Base-by-base conservation (phyloP, 345 rosid species). In the Noccaea caerulescens region DNA sequence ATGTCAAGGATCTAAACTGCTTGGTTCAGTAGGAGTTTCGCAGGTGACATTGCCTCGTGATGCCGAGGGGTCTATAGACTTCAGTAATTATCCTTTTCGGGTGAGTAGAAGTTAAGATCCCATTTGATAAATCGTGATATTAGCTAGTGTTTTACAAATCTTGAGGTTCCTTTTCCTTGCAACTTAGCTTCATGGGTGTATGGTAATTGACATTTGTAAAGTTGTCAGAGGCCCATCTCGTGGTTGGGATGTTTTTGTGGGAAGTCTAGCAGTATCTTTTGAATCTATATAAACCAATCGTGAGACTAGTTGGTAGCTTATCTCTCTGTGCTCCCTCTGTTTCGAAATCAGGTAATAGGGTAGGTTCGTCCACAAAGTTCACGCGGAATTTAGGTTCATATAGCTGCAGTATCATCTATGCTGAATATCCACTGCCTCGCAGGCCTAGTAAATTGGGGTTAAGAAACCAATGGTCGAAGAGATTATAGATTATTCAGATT, bases 31-130 rank as follows among this genome's bases (percentile, higher is more conserved):
- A 7, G 84, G 75, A 73, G 82, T 85, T 80, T 91, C 99, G 49
- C 99, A 91, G 82, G 95, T 93, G 75, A 76, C 85, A 33, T 76
- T 93, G 82, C 93, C 92, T 23, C 82, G 99, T 77, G 89, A 91
- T 76, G 86, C 90, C 34, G 88, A 85, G 64, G 99, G 97, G 52
- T 88, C 87, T 50, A 72, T 89, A 75, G 93, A 94, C 84, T 89
- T 82, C 76, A 88, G 91, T 43, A 79, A 84, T 76, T 91, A 85
- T 81, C 97, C 99, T 75, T 86, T 86, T 80, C 90, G 72, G 79
- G 97, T 88, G 85, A 80, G 93, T 84, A 18, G 47, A 49, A 58
- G 75, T 42, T 57, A 4, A 75, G n/a, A 54, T 62, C 30, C 7
- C 14, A 67, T 37, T 60, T 52, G 9, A 36, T 36, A 27, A 50